Evolutionary conservation across 805 yeast species (phyloP), one percentile per base, ranked within the genome.

Genomic region (Hanseniaspora jakobsenii): DNA sequence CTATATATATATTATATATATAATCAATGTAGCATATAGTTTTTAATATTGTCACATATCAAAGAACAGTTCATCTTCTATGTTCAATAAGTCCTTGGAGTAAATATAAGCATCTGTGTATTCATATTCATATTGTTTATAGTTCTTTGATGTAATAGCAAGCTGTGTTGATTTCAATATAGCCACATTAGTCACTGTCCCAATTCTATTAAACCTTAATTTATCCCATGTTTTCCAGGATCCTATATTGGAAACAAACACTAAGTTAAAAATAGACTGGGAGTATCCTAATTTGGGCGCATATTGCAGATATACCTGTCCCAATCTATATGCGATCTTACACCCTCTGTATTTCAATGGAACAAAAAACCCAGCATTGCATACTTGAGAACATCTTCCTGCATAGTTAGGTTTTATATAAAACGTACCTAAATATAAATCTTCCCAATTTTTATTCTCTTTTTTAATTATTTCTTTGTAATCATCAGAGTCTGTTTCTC

Each of bases 311-410:
- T 82, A 87, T 34, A 70, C 63, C 46, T 64, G 63, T 4, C 93
- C 96, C 55, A 87, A 55, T n/a, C 70, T 70, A 28, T 63, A 67
- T 1, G 95, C 95, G 13, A 83, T 60, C 8, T 81, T 78, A 37
- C 67, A 59, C 0, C 93, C 91, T 49, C 96, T 69, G 21, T 64
- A 63, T 0, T 50, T 50, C 7, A 67, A 66, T 48, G 72, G 72
- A 6, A 87, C 94, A 9, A 85, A 57, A 55, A 87, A 87, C 0
- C 93, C 95, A 0, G 78, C 95, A 58, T 87, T 87, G 55, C 95
- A 84, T 23, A 75, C 78, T 55, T 87, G 95, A 0, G 91, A 75
- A 50, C 89, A 78, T 47, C 94, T 71, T 7, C 94, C 95, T 2
- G 68, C 62, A 57, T 86, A 87, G 60, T 87, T 87, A 14, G 97